Evolutionary conservation across 1,284 basidiomycete genomes (phyloP), one percentile per base, ranked within the genome.

Genomic region (Lignosus rhinocerotis): DNA sequence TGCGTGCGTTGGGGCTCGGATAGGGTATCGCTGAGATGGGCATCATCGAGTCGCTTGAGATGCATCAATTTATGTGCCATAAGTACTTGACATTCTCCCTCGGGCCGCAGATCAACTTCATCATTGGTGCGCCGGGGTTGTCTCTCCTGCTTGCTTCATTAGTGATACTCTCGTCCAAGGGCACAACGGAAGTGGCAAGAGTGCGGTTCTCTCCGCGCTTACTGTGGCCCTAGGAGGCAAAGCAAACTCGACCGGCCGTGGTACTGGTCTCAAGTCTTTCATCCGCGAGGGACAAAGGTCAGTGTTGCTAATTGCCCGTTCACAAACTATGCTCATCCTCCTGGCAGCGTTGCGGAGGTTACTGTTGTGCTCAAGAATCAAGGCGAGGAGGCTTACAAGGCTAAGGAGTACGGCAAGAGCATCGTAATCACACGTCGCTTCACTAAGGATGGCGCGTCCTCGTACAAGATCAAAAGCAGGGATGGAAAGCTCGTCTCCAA

Each of bases 31-130:
- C 93, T 4, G 87, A 94, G 50, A 84, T 89, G 66, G 96, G 96
- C 11, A 88, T 96, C 60, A 92, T 98, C 63, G 90, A 94, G 67
- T 80, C 80, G 25, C 84, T 99, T 52, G 88, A 93, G 68, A 85
- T 97, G 81, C 80, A 87, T 70, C 91, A 98, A 72, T 99, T 99
- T 75, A 98, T 99, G 96, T 98, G 95, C 72, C 97, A 99, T 76
- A 82, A 86, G 69, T 87, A 84, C 72, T 81, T 96, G 48, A 85
- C 81, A 0, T 91, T 97, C 72, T 79, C 82, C 6, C 93, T 97
- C 65, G 93, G 90, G 0, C 88, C 90, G 3, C 93, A 94, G 72
- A 91, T 98, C 71, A 98, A 99, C 76, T 98, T 99, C 70, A 90
- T 99, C 64, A 96, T 98, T 57, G 97, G 97, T 81, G 76, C 72